Percentiles rank a stretch among this genome's conserved stretches.
Evolutionary conservation across 2,329 filamentous ascomycete species (phyloP).

Genomic region (Dactylonectria estremocensis): DNA sequence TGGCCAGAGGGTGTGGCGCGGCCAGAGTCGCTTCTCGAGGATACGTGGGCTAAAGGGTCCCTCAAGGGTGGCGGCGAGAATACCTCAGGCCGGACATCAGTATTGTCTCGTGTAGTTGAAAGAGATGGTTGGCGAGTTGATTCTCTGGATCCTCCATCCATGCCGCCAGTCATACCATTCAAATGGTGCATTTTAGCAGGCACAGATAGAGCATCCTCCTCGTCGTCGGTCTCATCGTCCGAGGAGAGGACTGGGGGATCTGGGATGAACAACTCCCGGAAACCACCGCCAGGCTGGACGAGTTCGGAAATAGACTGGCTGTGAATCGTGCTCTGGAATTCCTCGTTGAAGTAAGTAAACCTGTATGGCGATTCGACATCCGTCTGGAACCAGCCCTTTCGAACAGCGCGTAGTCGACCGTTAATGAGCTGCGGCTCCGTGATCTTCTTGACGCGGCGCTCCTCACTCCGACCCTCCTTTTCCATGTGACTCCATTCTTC

Average conservation of each 20-base stretch:
- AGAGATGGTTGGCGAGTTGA: conserved; percentile 65
- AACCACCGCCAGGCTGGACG: conserved; percentile 86
- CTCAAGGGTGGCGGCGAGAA: conserved; percentile 48
- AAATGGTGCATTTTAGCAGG: conserved; percentile 44
- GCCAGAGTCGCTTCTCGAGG: conserved; percentile 57
- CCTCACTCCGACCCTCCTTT: conserved; percentile 86
- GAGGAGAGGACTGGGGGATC: conserved; percentile 84
- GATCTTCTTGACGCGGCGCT: conserved; percentile 89
- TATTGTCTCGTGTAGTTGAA: conserved; percentile 47
- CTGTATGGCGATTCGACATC: conserved; percentile 93
- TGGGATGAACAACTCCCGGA: conserved; percentile 91
- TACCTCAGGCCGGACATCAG: conserved; percentile 39
- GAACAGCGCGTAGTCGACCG: conserved; percentile 86
- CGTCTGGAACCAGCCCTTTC: conserved; percentile 85
- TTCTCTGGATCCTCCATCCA: conserved; percentile 59
- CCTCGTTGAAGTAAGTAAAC: conserved; percentile 99
- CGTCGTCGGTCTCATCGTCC: conserved; percentile 78
- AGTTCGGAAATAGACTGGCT: conserved; percentile 96
- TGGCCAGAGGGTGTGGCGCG: conserved; percentile 63
- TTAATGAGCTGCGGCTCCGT: conserved; percentile 95
- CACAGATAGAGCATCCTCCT: conserved; percentile 56
- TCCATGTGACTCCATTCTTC: conserved; percentile 94
- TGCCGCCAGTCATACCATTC: conserved; percentile 40
- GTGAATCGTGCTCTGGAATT: conserved; percentile 95
- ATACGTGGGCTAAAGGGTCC: conserved; percentile 49